Evolutionary conservation across 139 green algal genomes (phyloP).

Genomic region (Ettlia oleoabundans): DNA sequence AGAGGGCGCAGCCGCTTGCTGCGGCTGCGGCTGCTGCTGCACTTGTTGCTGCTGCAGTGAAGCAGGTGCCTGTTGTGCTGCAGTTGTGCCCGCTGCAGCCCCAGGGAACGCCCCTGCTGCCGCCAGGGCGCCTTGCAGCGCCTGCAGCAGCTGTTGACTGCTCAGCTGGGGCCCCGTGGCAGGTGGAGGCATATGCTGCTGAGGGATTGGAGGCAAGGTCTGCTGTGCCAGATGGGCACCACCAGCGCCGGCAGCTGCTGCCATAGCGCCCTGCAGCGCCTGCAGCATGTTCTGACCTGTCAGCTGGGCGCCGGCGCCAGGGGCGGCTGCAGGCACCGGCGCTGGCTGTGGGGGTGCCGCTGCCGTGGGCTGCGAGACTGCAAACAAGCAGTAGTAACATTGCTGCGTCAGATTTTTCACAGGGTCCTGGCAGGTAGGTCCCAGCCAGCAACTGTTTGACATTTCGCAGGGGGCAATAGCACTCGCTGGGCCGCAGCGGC

Average conservation of each 20-base stretch:
- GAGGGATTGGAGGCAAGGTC: not conserved
- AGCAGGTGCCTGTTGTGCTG: not conserved
- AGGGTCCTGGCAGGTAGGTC: no score
- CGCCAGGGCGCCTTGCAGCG: not conserved
- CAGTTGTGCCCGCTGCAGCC: not conserved
- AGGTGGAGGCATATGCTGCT: not conserved
- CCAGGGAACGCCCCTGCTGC: not conserved
- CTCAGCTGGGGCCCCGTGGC: not conserved
- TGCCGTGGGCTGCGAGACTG: not conserved
- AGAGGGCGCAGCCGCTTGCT: not conserved
- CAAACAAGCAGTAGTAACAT: not conserved
- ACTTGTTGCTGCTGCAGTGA: not conserved
- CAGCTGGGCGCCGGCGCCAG: not conserved
- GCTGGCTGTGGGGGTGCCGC: not conserved
- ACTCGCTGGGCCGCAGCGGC: no score
- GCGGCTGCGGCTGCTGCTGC: not conserved
- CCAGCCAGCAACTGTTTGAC: no score
- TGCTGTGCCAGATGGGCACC: not conserved
- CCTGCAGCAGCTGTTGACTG: not conserved
- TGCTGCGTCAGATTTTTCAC: not conserved
- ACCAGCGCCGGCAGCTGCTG: not conserved
- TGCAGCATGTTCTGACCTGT: not conserved
- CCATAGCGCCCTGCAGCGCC: slow-evolving; percentile 5
- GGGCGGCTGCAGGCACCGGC: not conserved
- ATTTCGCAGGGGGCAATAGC: no score